These are phyloP conservation scores for Mucor velutinosus DNA, from an alignment of 371 early-diverging fungal genomes.

Conservation along the genomic window DNA sequence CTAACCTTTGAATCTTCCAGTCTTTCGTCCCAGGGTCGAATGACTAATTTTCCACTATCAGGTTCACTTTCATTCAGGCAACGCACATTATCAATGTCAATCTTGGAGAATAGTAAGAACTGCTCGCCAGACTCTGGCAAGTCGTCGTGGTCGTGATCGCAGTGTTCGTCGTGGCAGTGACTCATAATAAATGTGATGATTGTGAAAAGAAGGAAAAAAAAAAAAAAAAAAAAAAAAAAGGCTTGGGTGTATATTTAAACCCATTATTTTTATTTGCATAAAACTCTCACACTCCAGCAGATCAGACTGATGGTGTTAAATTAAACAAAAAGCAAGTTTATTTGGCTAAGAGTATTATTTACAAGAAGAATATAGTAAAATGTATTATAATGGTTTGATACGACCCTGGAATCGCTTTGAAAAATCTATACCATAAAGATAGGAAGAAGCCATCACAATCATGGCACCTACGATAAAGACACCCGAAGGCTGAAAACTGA, in stretches of 20 bases:
- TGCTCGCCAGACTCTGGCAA: constrained; percentile 69
- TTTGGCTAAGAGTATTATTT: background rate
- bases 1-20: constrained; percentile 67
- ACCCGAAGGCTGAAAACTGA: constrained; percentile 71
- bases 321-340: background rate
- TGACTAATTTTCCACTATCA: constrained; percentile 71
- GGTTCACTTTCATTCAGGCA: constrained; percentile 81
- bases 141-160: constrained; percentile 81
- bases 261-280: background rate
- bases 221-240: background rate
- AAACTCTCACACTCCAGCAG: background rate
- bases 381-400: constrained; percentile 30
- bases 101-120: constrained; percentile 77
- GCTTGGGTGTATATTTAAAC: background rate
- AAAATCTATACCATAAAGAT: constrained; percentile 56
- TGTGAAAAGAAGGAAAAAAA: background rate
- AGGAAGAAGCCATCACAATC: constrained; percentile 65
- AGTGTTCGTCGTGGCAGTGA: constrained; percentile 57
- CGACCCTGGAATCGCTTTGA: constrained; percentile 15
- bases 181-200: background rate
- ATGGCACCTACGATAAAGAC: constrained; percentile 72
- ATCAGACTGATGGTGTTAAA: background rate
- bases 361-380: background rate
- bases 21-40: constrained; percentile 87
- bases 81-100: constrained; percentile 78